These are phyloP conservation scores for Vinca minor DNA, from an alignment of 257 asterid species.

Conservation along the genomic window DNA sequence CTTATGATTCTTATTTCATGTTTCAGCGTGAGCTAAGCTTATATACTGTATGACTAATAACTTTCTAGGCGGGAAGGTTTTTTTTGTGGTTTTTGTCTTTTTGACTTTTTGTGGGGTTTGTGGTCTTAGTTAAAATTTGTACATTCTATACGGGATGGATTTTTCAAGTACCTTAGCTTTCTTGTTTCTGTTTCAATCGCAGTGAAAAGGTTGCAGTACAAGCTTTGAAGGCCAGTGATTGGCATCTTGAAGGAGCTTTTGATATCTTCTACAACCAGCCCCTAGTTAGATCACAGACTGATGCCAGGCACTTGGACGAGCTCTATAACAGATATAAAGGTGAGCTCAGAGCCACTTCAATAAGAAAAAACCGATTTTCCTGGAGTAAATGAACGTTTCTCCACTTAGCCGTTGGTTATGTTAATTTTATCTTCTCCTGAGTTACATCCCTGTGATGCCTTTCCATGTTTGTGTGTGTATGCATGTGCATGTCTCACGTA, in stretches of 20 bases:
- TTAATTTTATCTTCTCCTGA: neutral
- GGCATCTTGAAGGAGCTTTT: constrained; percentile 98
- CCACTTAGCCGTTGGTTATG: neutral
- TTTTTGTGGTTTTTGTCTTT: no score
- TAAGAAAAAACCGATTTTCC: no score
- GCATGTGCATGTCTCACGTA: neutral
- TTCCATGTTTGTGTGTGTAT: neutral
- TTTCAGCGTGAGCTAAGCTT: neutral
- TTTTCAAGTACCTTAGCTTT: constrained; percentile 13
- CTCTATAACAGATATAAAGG: constrained; percentile 94
- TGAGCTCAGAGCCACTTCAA: constrained; percentile 13
- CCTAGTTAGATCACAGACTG: constrained; percentile 61
- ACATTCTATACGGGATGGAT: neutral
- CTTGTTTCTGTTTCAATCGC: constrained; percentile 20
- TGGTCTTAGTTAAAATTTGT: neutral
- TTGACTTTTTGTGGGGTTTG: no score
- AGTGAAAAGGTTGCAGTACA: constrained; percentile 90
- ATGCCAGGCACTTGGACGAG: constrained; percentile 85
- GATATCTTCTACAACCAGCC: constrained; percentile 88
- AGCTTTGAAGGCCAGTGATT: constrained; percentile 81
- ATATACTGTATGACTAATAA: neutral
- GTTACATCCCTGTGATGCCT: neutral
- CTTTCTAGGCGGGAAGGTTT: neutral
- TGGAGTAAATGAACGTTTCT: no score
- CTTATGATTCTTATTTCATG: neutral